Evolutionary conservation across 2,329 filamentous ascomycete species (phyloP), one percentile per base, ranked within the genome.

Genomic region (Leptographium galeiforme): DNA sequence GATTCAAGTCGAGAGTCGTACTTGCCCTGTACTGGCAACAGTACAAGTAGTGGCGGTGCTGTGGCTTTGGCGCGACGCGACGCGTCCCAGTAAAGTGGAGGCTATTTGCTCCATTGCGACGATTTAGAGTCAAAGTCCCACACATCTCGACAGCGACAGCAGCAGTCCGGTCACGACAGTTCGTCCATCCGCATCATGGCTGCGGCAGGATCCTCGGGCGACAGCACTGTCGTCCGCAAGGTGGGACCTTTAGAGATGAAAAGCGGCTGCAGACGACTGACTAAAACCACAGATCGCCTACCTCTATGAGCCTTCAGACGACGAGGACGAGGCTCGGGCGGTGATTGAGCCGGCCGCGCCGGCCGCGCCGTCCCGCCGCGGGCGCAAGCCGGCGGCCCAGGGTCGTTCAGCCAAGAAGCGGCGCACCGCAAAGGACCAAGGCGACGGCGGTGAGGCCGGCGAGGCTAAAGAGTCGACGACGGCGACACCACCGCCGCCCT

Each of bases 241-340:
- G 55, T 57, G 41, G 25, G 25, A 25, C 25, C 2, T 25, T 25
- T 5, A 2, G 25, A 25, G 25, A 25, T 5, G 25, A 25, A 5
- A 25, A 25, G 25, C 25, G 25, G 25, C 25, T 3, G 25, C 25
- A 25, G 25, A 25, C 25, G 2, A 2, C 25, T 25, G 25, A 25
- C 25, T 3, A 5, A 14, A 5, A 16, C 19, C 33, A 39, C 62
- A 85, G 81, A 74, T 75, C 48, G 78, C 79, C 53, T 85, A 81
- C 63, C 68, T 85, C 58, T 85, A 83, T 64, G 72, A 75, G 55
- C 75, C 80, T 55, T 66, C 72, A 46, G 67, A 70, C 54, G 64
- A 68, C 34, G 67, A 63, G 51, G 58, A 63, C 0, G 25, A 39
- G 4, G 47, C n/a, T 11, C 16, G 38, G 8, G 39, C n/a, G 10